A percentile compares a stretch with the other conserved stretches of the same genome.
phyloP scores from a whole-genome alignment of 257 asterid species.

The Ophiorrhiza pumila region DNA sequence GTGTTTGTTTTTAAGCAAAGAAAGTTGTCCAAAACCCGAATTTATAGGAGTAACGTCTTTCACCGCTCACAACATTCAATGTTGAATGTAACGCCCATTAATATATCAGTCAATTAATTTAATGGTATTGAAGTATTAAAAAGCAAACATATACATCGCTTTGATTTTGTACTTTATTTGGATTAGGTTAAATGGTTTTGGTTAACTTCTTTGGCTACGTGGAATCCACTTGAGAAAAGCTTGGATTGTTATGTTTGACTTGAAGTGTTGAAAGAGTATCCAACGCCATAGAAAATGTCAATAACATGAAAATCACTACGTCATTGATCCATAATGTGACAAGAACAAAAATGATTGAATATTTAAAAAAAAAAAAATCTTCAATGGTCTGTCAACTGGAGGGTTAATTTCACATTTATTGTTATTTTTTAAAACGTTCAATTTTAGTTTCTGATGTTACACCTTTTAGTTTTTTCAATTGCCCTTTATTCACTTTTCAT shows the following conservation, averaged over 20 bases:
- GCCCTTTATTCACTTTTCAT: no score
- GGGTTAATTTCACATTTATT: no score
- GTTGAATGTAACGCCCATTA: constrained; percentile 2
- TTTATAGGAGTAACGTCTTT: constrained; percentile 3
- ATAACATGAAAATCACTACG: no score
- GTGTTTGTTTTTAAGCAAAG: neutral
- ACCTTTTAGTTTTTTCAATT: no score
- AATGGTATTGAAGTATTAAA: neutral
- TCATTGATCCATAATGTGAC: no score
- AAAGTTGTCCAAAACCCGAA: neutral
- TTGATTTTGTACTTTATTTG: neutral
- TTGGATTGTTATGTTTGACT: neutral
- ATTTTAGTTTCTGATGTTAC: no score
- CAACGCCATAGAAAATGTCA: no score
- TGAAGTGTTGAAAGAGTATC: no score
- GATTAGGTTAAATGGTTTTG: neutral
- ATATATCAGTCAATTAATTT: neutral
- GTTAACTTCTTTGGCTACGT: neutral
- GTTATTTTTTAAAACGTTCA: no score
- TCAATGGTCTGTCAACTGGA: no score
- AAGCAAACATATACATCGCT: neutral
- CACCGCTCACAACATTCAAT: neutral
- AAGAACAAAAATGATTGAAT: no score
- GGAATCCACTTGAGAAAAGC: neutral
- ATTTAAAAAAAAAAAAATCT: no score